A percentile compares a stretch with the other conserved stretches of the same genome.
These are phyloP conservation scores for Priceomyces carsonii DNA, from an alignment of 805 yeast genomes.

Conservation along the genomic window DNA sequence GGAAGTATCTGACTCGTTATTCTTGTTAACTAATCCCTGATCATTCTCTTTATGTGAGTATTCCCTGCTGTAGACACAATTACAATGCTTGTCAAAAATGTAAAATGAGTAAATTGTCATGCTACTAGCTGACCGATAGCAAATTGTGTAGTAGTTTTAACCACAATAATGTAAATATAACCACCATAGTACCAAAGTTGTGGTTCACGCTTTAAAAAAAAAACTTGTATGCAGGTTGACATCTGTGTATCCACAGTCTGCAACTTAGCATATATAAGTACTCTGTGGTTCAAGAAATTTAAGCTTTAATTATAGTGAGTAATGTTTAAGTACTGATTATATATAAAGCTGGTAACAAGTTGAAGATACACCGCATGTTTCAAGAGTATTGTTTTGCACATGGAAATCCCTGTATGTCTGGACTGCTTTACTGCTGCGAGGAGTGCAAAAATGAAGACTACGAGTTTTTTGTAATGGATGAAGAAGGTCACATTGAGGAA, in stretches of 20 bases:
- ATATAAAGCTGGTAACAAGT: too few species aligned
- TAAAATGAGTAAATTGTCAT: slow-evolving; percentile 81
- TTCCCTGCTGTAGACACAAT: slow-evolving; percentile 80
- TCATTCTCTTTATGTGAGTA: slow-evolving; percentile 25
- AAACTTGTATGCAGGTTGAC: too few species aligned
- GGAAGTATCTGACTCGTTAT: slow-evolving; percentile 67
- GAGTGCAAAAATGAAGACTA: slow-evolving; percentile 18
- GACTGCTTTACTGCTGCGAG: slow-evolving; percentile 21
- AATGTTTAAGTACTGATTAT: too few species aligned
- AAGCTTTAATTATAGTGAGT: too few species aligned
- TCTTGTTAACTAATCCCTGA: slow-evolving; percentile 42
- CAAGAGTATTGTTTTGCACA: slow-evolving; percentile 21
- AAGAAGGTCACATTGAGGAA: not conserved
- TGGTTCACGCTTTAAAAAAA: too few species aligned
- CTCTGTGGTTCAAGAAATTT: too few species aligned
- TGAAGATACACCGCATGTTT: slow-evolving; percentile 15
- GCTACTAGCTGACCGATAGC: not conserved
- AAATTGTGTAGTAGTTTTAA: slow-evolving; percentile 1
- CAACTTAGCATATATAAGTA: too few species aligned
- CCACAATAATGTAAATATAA: slow-evolving; percentile 5
- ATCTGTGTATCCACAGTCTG: too few species aligned
- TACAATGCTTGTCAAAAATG: slow-evolving; percentile 90
- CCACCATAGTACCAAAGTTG: slow-evolving; percentile 8
- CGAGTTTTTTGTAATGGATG: slow-evolving; percentile 5
- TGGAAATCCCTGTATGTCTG: slow-evolving; percentile 19